Evolutionary conservation across 2,329 filamentous ascomycete genomes (phyloP), one percentile per base, ranked within the genome.

Genomic region (Ceratocystis destructans): DNA sequence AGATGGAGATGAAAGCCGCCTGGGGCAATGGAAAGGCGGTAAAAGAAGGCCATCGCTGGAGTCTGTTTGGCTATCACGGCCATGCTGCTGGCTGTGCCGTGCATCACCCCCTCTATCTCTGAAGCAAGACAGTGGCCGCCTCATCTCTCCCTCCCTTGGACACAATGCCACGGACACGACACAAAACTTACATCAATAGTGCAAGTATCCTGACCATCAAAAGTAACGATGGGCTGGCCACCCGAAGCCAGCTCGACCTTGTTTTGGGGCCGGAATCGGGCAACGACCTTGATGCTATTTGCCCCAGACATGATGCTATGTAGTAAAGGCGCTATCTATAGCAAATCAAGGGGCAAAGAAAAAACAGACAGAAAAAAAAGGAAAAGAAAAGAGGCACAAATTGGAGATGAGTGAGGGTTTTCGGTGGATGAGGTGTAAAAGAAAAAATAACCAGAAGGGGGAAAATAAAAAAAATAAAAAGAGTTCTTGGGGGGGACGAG

Each of bases 191-290:
- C 91, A 73, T 89, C 87, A 75, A 97, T 80, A 67, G 79, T 82
- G 79, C 92, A 96, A 74, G 92, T 96, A 75, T 97, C 93, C 66
- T 92, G 87, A 71, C 87, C 86, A 75, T 89, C 86, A 76, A 99
- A 97, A 62, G 82, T 79, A 70, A 99, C 94, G 71, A 99, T 93
- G 69, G 92, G 89, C 77, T 94, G 87, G 76, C 93, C 93, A 76
- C 91, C 91, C 73, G 88, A 92, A 69, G 87, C 86, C 74, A 95
- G 82, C 80, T 99, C 94, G 76, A 94, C 78, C 79, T 90, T 90
- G 82, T 99, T 99, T 79, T 96, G 93, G 72, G 94, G 94, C 75
- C 94, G 86, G 79, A 99, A 99, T 74, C 94, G 90, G 80, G 93
- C 93, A 76, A 99, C 92, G 76, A 99, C 94, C 89, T 83, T 87